Evolutionary conservation across 2,329 filamentous ascomycete species (phyloP).

Genomic region (Paraconiothyrium brasiliense): DNA sequence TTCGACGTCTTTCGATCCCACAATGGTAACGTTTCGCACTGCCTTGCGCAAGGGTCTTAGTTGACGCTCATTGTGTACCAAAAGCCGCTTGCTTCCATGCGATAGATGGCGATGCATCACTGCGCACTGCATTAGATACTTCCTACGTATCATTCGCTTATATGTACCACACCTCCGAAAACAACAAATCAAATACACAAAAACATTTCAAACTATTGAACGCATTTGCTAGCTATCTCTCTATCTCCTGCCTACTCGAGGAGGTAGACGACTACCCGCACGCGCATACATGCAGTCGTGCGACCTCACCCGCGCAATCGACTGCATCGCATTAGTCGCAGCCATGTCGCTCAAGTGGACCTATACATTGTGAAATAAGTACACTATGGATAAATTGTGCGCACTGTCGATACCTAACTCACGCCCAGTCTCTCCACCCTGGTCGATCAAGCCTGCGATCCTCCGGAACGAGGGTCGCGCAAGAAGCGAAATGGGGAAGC

Average conservation of each 20-base stretch:
- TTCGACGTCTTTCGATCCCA: neutral
- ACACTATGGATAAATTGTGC: slow-evolving; percentile 13
- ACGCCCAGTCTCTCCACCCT: slow-evolving; percentile 1
- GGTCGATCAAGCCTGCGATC: neutral
- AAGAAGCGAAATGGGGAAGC: slow-evolving; percentile 12
- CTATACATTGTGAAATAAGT: slow-evolving; percentile 1
- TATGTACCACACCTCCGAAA: neutral
- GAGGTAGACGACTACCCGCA: neutral
- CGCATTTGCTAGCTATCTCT: neutral
- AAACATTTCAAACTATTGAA: neutral
- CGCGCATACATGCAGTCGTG: slow-evolving; percentile 2
- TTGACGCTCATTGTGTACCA: neutral
- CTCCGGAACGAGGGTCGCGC: slow-evolving; percentile 2
- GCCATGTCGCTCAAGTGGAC: neutral
- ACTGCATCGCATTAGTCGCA: neutral
- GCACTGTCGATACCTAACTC: neutral
- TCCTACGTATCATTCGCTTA: neutral
- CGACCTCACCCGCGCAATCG: slow-evolving; percentile 1
- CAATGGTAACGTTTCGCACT: neutral
- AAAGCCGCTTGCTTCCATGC: slow-evolving; percentile 1
- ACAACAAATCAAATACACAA: slow-evolving; percentile 4
- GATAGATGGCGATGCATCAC: slow-evolving; percentile 4
- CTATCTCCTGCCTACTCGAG: neutral
- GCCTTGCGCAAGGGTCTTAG: neutral
- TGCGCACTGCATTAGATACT: slow-evolving; percentile 8